These are phyloP conservation scores for Mycothermus thermophilus DNA, from an alignment of 495 filamentous ascomycete species.

Conservation along the genomic window DNA sequence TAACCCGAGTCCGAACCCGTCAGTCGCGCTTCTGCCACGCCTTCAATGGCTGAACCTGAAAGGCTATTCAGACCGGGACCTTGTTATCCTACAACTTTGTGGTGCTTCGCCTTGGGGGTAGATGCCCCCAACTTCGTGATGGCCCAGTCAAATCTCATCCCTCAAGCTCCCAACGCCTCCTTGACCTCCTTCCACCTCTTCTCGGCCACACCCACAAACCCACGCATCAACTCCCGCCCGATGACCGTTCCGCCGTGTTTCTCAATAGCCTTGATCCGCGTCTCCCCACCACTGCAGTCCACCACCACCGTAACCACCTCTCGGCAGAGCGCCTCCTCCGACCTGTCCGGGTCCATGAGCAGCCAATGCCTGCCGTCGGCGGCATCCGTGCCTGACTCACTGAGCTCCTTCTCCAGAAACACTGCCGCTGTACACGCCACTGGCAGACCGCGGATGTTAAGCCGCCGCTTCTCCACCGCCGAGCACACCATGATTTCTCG, in stretches of 20 bases:
- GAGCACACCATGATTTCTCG: slow-evolving; percentile 65
- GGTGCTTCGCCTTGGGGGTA: too few species aligned
- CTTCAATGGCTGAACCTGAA: too few species aligned
- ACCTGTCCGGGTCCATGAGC: slow-evolving; percentile 73
- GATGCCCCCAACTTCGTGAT: too few species aligned
- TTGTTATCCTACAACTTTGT: too few species aligned
- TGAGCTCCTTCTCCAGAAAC: slow-evolving; percentile 54
- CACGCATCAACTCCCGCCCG: slow-evolving; percentile 25
- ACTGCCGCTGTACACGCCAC: slow-evolving; percentile 61
- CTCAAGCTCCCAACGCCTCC: slow-evolving; percentile 10
- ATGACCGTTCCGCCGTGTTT: slow-evolving; percentile 60
- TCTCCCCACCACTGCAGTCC: slow-evolving; percentile 42
- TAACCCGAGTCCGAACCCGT: too few species aligned
- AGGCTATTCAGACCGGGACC: too few species aligned
- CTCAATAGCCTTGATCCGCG: slow-evolving; percentile 52
- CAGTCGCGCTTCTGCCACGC: too few species aligned
- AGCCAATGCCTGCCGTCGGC: slow-evolving; percentile 48
- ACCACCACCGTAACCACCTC: slow-evolving; percentile 65
- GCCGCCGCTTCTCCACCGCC: slow-evolving; percentile 34
- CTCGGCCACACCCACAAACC: slow-evolving; percentile 26
- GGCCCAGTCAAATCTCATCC: too few species aligned
- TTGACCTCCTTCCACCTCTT: slow-evolving; percentile 30
- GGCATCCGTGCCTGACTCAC: slow-evolving; percentile 25
- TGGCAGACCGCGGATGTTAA: slow-evolving; percentile 48
- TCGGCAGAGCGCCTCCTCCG: slow-evolving; percentile 69